Evolutionary conservation across 2,329 filamentous ascomycete species (phyloP).

Genomic region (Aureobasidium musti): DNA sequence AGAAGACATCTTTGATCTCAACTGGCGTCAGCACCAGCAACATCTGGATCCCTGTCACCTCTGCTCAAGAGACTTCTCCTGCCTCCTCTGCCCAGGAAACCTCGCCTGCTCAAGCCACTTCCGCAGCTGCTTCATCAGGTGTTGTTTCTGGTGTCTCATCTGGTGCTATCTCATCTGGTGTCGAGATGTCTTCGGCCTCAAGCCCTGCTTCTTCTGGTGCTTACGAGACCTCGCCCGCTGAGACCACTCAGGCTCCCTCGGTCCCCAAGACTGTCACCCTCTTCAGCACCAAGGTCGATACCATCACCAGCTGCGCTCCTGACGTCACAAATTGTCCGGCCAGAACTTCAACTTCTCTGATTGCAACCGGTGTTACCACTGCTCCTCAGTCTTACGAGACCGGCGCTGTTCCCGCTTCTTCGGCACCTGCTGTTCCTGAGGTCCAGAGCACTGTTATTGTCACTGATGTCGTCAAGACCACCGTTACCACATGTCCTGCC

Average conservation of each 20-base stretch:
- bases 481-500: conserved; percentile 27
- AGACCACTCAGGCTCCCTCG: conserved; percentile 27
- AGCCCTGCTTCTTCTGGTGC: conserved; percentile 18
- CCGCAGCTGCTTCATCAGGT: conserved; percentile 29
- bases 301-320: conserved; percentile 30
- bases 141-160: conserved; percentile 7
- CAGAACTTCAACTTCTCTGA: conserved; percentile 28
- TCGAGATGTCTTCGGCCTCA: not conserved
- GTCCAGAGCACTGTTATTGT: conserved; percentile 21
- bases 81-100: conserved; percentile 24
- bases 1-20: conserved; percentile 2
- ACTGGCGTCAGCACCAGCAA: conserved; percentile 20
- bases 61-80: conserved; percentile 22
- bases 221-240: conserved; percentile 29
- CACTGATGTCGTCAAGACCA: conserved; percentile 28
- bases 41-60: conserved; percentile 27
- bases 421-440: conserved; percentile 13
- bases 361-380: conserved; percentile 30
- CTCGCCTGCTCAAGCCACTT: conserved; percentile 21
- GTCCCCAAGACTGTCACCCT: conserved; percentile 35
- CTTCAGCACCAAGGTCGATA: conserved; percentile 30
- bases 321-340: conserved; percentile 40
- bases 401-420: conserved; percentile 6
- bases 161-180: conserved; percentile 1
- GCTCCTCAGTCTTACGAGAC: conserved; percentile 29